Base-by-base conservation (phyloP, 2,329 filamentous ascomycete species). In the Didymella exigua region DNA sequence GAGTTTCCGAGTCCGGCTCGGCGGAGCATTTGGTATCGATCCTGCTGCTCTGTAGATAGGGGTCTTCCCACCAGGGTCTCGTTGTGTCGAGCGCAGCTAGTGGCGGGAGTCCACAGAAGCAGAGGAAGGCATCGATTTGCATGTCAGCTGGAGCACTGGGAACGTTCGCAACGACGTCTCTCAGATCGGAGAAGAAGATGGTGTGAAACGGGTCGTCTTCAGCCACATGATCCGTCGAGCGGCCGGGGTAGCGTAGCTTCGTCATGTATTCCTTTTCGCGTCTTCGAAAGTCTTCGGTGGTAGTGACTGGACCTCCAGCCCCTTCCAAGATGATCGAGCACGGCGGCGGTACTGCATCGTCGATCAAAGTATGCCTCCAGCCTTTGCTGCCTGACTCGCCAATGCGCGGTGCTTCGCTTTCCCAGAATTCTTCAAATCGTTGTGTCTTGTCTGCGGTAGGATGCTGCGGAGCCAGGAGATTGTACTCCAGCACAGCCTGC, bases 141-240 rank as follows among this genome's bases (percentile, higher is more conserved):
- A 81, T 71, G 9, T 73, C 65, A 7, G 70, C 74, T 1, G 84
- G 67, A 2, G 68, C 41, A 56, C 55, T 50, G 80, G 62, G 23
- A 69, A 68, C 5, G 49, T 76, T 65, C 27, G 86, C 76, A 2
- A 96, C 68, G 24, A 89, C 80, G 0, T 84, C 80, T 58, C 85
- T 77, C 18, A 97, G 79, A 70, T 98, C 95, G 0, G 86, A 84
- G 63, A 87, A 92, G 67, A 97, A 84, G 40, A 96, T 84, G 3
- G 95, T 85, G 30, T 92, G 84, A 62, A 89, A 96, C 0, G 91
- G 89, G 66, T 97, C 93, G 54, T 93, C 88, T 60, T 91, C 88
- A 14, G 83, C 84, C 2, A 85, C 82, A 23, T 91, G 86, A 69
- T 97, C 91, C 56, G 89, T 79, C 0, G 89, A 89, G 43, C 89